Evolutionary conservation across 257 asterid genomes (phyloP).

Genomic region (Gynochthodes officinalis): DNA sequence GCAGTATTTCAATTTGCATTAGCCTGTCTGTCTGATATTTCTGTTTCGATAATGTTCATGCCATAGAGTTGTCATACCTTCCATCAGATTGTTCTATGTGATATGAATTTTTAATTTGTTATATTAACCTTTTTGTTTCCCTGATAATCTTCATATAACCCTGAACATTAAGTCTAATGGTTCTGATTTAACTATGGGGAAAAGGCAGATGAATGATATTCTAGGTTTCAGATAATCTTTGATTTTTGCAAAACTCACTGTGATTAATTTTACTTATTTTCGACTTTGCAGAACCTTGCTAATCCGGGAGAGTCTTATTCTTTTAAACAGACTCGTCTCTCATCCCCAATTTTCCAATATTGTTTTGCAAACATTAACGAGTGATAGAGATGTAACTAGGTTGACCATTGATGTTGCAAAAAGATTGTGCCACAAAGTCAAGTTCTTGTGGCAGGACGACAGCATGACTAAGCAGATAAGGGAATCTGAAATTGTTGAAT

Average conservation of each 20-base stretch:
- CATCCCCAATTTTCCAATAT: conserved; percentile 62
- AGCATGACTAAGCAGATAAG: conserved; percentile 43
- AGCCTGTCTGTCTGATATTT: not conserved
- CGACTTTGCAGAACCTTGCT: conserved; percentile 55
- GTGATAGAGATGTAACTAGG: conserved; percentile 52
- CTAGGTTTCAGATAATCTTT: not conserved
- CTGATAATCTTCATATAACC: not conserved
- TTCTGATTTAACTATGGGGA: not conserved
- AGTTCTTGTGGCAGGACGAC: conserved; percentile 47
- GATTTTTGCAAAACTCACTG: not conserved
- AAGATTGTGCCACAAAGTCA: conserved; percentile 54
- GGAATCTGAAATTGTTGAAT: conserved; percentile 66
- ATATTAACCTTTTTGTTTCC: not conserved
- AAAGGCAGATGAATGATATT: not conserved
- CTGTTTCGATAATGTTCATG: not conserved
- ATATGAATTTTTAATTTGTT: not conserved
- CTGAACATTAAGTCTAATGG: not conserved
- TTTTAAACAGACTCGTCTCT: conserved; percentile 79
- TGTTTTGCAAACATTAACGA: conserved; percentile 64
- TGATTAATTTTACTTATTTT: not conserved
- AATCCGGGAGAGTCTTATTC: conserved; percentile 81
- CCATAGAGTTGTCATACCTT: not conserved
- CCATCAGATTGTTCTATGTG: not conserved
- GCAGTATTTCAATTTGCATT: not conserved
- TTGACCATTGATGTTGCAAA: conserved; percentile 58